Evolutionary conservation across 1,284 basidiomycete species (phyloP).

Genomic region (Inonotus obliquus): DNA sequence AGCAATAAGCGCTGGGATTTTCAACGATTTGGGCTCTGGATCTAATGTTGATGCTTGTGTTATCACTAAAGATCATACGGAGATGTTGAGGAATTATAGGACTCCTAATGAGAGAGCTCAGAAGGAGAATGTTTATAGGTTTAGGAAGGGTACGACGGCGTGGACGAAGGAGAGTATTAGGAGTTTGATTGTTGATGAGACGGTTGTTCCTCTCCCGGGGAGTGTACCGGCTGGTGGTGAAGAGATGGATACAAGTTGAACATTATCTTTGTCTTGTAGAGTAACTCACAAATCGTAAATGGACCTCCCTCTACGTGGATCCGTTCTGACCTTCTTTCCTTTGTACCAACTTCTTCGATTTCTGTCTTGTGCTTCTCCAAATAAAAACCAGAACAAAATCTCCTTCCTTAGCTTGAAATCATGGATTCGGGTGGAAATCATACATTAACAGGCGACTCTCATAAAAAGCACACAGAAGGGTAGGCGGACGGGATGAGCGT

Average conservation of each 20-base stretch:
- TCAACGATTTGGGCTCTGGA: slow-evolving; percentile 98
- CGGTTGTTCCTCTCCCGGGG: slow-evolving; percentile 42
- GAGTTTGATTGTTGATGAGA: slow-evolving; percentile 68
- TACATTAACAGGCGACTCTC: neutral
- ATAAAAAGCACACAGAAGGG: neutral
- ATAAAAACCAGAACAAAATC: neutral
- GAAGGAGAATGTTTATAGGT: slow-evolving; percentile 84
- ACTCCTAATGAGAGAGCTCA: slow-evolving; percentile 85
- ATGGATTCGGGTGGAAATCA: no score
- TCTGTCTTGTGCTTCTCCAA: neutral
- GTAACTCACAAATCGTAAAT: neutral
- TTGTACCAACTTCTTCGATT: neutral
- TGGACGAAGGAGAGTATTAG: slow-evolving; percentile 80
- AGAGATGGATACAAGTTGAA: slow-evolving; percentile 71
- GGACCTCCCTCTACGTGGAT: neutral
- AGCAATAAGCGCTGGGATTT: slow-evolving; percentile 94
- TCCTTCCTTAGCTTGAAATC: neutral
- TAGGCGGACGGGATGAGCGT: neutral
- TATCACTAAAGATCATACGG: slow-evolving; percentile 79
- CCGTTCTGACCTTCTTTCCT: neutral
- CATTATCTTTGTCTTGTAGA: neutral
- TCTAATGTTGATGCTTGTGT: slow-evolving; percentile 97
- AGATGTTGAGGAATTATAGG: slow-evolving; percentile 88
- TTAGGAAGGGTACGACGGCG: slow-evolving; percentile 83
- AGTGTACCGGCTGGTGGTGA: slow-evolving; percentile 38